Percentiles rank a stretch among this genome's conserved stretches.
Conservation (phyloP, 148 eudicot species). For the Rhododendron vialii region DNA sequence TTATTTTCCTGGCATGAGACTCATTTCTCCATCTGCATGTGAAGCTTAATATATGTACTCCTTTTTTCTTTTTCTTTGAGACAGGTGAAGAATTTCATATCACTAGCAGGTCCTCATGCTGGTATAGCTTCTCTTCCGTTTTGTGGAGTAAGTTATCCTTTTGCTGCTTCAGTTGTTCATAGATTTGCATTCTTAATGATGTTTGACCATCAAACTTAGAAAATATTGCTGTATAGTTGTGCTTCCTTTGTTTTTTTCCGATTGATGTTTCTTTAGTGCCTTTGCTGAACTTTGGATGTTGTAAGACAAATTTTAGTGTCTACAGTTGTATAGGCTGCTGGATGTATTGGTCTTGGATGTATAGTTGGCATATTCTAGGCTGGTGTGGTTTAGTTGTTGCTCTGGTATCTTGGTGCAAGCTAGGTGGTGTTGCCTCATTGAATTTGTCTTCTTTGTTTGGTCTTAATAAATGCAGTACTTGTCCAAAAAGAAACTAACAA, state of each 20-base stretch:
- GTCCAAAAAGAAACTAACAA: neutral
- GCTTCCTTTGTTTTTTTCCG: neutral
- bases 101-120: slow-evolving; percentile 72
- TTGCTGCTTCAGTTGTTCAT: neutral
- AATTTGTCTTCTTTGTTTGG: neutral
- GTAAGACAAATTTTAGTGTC: no score
- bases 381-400: neutral
- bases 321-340: neutral
- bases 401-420: neutral
- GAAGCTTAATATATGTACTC: neutral
- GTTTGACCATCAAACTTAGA: neutral
- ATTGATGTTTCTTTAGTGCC: neutral
- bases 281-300: neutral
- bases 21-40: neutral
- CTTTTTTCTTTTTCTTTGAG: slow-evolving; percentile 1
- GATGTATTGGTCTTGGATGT: neutral
- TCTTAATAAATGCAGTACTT: neutral
- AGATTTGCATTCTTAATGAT: neutral
- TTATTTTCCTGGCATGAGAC: neutral
- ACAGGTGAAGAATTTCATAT: slow-evolving; percentile 61
- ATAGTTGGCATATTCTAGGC: neutral
- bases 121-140: slow-evolving; percentile 60
- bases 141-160: slow-evolving; percentile 45
- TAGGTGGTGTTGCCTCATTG: neutral
- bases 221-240: neutral